Conservation (phyloP, 108 stramenopile species). For the Cylindrotheca closterium region DNA sequence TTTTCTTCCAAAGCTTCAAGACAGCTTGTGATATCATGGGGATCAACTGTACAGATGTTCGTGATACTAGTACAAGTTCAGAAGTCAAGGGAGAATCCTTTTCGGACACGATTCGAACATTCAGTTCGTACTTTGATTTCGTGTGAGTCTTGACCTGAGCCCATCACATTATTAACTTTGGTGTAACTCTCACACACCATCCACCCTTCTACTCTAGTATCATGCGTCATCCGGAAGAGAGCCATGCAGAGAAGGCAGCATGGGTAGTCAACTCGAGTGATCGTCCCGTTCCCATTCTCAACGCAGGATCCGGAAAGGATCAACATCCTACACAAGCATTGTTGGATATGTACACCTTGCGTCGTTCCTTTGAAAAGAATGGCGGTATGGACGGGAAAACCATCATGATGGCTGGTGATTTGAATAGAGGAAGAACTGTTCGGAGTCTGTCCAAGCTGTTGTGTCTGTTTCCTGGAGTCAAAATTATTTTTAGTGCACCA, state of each 20-base stretch:
- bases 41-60: slow-evolving; percentile 69
- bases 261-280: slow-evolving; percentile 17
- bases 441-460: slow-evolving; percentile 93
- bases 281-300: slow-evolving; percentile 75
- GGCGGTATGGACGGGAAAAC: slow-evolving; percentile 42
- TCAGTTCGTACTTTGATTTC: slow-evolving; percentile 86
- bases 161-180: too few relatives aligned
- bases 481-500: slow-evolving; percentile 86
- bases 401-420: slow-evolving; percentile 89
- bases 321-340: slow-evolving; percentile 99
- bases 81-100: slow-evolving; percentile 91
- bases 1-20: too few relatives aligned
- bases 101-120: slow-evolving; percentile 79
- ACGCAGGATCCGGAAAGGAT: slow-evolving; percentile 97
- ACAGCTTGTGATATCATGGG: slow-evolving; percentile 88
- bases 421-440: slow-evolving; percentile 97
- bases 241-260: slow-evolving; percentile 8
- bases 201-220: too few relatives aligned
- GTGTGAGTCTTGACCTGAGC: too few relatives aligned
- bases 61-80: slow-evolving; percentile 43
- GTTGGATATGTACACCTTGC: slow-evolving; percentile 94
- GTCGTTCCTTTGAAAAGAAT: slow-evolving; percentile 60
- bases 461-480: slow-evolving; percentile 43
- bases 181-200: too few relatives aligned
- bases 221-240: slow-evolving; percentile 57